Evolutionary conservation across 1,284 basidiomycete species (phyloP), one percentile per base, ranked within the genome.

Genomic region (Hymenochaete sp.): DNA sequence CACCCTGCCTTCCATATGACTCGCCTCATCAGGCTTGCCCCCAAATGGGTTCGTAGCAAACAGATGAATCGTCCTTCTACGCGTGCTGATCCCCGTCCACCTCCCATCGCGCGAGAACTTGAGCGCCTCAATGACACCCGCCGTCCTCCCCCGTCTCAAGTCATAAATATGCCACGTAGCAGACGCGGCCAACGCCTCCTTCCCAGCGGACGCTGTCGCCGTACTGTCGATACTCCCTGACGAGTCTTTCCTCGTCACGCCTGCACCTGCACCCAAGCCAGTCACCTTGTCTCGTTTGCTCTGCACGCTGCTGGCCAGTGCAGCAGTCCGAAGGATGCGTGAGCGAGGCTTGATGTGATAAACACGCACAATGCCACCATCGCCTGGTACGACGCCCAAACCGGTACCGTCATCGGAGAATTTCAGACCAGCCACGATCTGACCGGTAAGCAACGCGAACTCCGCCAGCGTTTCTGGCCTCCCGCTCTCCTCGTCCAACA

Each of bases 1-100:
- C 0, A 85, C 75, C 56, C 64, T 67, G 2, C 71, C 70, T 27
- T 73, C 67, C 28, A 79, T 57, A 63, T 90, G 85, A 46, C 79
- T 82, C n/a, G 59, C 56, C 6, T 73, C 64, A 57, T 84, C 76
- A 0, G 82, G 68, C 42, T 67, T 68, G 2, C 89, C 86, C 1
- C 86, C 87, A 45, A 78, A 78, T 0, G 86, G 85, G 56, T 85
- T 82, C 16, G 82, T 67, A 7, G 83, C 75, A 58, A 87, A 92
- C 0, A 91, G 63, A 62, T 93, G 84, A 32, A 80, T 59, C 0
- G 75, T 82, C 38, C 79, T 60, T 53, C 79, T 78, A 55, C 67
- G 57, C 39, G 76, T 89, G 1, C 74, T 75, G 25, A 91, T 64
- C 0, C 77, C 83, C 4, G 83, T 63, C 79, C 84, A 91, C 22